phyloP scores from a whole-genome alignment of 106 monocot genomes.

The Dendrobium huoshanense region DNA sequence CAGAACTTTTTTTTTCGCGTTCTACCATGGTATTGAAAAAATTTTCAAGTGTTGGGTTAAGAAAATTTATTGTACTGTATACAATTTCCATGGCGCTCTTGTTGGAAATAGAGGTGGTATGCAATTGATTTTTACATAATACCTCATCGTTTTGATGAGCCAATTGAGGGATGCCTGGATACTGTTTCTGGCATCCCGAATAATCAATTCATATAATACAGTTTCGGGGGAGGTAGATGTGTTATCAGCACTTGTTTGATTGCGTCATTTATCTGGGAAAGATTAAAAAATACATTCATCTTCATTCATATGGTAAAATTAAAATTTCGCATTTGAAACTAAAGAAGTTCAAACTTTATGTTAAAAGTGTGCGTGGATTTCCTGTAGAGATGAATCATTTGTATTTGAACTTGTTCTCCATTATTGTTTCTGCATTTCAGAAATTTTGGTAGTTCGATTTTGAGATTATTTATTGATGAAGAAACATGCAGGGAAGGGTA shows the following conservation, averaged over 20 bases:
- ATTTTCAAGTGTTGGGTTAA: no score
- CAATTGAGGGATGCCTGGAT: no score
- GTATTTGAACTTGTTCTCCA: background rate
- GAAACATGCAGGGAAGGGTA: slow-evolving; percentile 16
- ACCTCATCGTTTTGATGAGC: no score
- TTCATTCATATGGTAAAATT: background rate
- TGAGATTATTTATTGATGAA: slow-evolving; percentile 2
- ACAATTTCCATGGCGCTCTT: no score
- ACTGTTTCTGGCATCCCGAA: no score
- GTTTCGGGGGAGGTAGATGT: no score
- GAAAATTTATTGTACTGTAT: no score
- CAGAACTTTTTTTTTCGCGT: no score
- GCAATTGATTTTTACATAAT: no score
- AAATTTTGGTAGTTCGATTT: background rate
- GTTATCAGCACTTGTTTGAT: background rate
- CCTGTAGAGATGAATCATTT: background rate
- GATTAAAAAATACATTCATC: background rate
- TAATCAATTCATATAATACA: no score
- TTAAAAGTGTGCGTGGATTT: background rate
- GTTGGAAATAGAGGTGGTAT: no score
- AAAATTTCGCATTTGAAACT: background rate
- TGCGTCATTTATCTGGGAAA: background rate
- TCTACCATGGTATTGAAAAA: no score
- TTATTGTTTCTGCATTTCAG: background rate
- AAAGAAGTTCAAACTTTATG: background rate